Conservation (phyloP, 164 flowering plant species). For the Piper betle region DNA sequence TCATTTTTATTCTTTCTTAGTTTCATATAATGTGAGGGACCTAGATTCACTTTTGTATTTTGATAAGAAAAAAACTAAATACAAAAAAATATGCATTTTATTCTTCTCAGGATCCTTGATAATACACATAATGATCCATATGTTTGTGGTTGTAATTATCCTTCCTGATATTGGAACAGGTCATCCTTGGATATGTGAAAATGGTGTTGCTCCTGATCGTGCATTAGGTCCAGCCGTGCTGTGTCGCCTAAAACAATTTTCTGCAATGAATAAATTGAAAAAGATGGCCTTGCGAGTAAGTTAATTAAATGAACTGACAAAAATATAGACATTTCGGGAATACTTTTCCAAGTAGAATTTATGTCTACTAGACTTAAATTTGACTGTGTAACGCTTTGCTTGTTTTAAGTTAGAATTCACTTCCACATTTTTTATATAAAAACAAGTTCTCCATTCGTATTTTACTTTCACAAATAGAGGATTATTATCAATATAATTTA, state of each 20-base stretch:
- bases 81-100: background rate
- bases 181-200: slow-evolving; percentile 99
- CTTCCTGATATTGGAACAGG: slow-evolving; percentile 24
- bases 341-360: too few species aligned
- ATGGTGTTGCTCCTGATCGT: slow-evolving; percentile 98
- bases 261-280: slow-evolving; percentile 98
- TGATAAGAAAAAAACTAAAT: too few species aligned
- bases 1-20: background rate
- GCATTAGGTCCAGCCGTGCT: slow-evolving; percentile 92
- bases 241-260: slow-evolving; percentile 92
- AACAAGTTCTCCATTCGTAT: too few species aligned
- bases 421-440: too few species aligned
- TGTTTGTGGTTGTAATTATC: background rate
- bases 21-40: background rate
- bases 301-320: background rate
- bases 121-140: background rate
- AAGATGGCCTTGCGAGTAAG: slow-evolving; percentile 98
- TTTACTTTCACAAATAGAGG: too few species aligned
- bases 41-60: too few species aligned
- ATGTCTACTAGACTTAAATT: too few species aligned
- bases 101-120: background rate
- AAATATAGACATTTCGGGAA: background rate
- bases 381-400: too few species aligned
- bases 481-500: too few species aligned
- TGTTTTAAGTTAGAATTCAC: too few species aligned